These are phyloP conservation scores for Hemileccinum impolitum DNA, from an alignment of 768 basidiomycete species.

Conservation along the genomic window DNA sequence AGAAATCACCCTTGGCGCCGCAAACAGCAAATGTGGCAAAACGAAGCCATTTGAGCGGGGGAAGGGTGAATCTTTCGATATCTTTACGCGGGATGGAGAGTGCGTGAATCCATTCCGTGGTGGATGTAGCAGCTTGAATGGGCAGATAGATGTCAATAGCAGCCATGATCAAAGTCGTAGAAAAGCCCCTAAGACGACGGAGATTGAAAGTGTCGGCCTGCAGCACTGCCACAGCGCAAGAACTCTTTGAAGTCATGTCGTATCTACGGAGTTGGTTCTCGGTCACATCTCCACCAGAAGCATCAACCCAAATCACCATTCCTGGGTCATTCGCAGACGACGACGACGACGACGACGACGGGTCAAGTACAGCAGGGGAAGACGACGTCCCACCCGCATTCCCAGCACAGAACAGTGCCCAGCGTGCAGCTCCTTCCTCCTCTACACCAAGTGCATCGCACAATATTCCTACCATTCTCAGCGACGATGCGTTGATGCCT, in stretches of 20 bases:
- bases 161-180: too few relatives aligned
- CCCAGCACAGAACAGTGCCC: slow-evolving; percentile 68
- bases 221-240: too few relatives aligned
- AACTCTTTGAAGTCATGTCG: slow-evolving; percentile 39
- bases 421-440: slow-evolving; percentile 44
- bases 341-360: slow-evolving; percentile 35
- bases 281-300: slow-evolving; percentile 17
- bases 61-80: too few relatives aligned
- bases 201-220: too few relatives aligned
- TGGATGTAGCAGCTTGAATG: too few relatives aligned
- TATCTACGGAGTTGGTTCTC: slow-evolving; percentile 60
- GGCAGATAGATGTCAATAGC: too few relatives aligned
- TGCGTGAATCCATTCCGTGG: too few relatives aligned
- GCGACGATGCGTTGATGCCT: slow-evolving; percentile 33
- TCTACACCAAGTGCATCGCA: neutral
- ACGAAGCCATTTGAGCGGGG: too few relatives aligned
- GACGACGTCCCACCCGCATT: slow-evolving; percentile 71
- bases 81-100: too few relatives aligned
- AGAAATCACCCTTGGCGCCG: too few relatives aligned
- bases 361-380: slow-evolving; percentile 40
- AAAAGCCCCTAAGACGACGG: too few relatives aligned
- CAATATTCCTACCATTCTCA: slow-evolving; percentile 22
- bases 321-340: slow-evolving; percentile 31
- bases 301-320: slow-evolving; percentile 5
- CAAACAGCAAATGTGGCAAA: too few relatives aligned